Conservation (phyloP, 208 protist genomes). For the Dictyostelium gargantuum region DNA sequence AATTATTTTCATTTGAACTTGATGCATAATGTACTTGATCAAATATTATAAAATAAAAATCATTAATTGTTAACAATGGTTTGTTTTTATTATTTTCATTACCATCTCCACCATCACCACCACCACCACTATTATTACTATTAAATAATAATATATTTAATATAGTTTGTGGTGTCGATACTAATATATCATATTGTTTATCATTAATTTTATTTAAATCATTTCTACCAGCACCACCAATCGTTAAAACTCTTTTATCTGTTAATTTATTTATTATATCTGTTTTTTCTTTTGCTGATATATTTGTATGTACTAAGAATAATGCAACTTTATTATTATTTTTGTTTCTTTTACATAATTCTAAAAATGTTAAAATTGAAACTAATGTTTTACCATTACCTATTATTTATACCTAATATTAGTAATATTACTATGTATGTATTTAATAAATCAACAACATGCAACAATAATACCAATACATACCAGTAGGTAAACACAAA, state of each 20-base stretch:
- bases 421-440: no score
- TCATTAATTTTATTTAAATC: neutral
- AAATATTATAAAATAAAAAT: slow-evolving; percentile 38
- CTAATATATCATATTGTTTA: neutral
- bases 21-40: slow-evolving; percentile 59
- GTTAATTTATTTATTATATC: neutral
- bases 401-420: neutral
- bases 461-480: neutral
- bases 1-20: neutral
- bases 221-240: neutral
- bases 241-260: neutral
- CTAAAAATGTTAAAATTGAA: slow-evolving; percentile 1
- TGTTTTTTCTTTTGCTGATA: slow-evolving; percentile 26
- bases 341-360: neutral
- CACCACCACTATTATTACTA: neutral
- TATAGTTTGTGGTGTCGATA: neutral
- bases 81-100: no score
- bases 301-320: neutral
- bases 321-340: neutral
- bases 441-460: neutral
- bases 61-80: no score
- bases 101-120: no score
- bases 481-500: slow-evolving; percentile 49
- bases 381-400: neutral
- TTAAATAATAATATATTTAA: neutral